These are phyloP conservation scores for Whalleya microplaca DNA, from an alignment of 2,329 filamentous ascomycete genomes.

Conservation along the genomic window DNA sequence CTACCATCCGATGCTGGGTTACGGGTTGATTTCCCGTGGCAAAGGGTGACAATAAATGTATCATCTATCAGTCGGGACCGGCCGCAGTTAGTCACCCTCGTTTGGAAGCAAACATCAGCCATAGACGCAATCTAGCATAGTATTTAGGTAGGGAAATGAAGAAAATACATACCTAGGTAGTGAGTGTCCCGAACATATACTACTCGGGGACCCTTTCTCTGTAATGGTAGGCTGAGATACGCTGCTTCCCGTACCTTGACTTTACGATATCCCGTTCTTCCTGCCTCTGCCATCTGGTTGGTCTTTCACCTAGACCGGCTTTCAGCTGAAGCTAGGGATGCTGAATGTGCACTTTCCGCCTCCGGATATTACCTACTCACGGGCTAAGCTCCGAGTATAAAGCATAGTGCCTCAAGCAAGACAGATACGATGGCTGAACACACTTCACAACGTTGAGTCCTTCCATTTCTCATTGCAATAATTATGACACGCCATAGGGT, in stretches of 20 bases:
- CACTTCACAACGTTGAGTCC: conserved; percentile 30
- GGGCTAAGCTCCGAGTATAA: conserved; percentile 24
- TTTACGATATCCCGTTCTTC: conserved; percentile 7
- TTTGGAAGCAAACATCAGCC: conserved; percentile 15
- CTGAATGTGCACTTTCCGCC: conserved; percentile 2
- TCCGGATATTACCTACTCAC: conserved; percentile 2
- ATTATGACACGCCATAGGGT: conserved; percentile 35
- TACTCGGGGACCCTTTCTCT: background rate
- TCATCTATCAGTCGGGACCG: conserved; percentile 1
- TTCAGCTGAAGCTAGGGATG: conserved; percentile 30
- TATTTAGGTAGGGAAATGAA: conserved; percentile 9
- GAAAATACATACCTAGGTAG: conserved; percentile 4
- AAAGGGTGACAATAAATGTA: conserved; percentile 14
- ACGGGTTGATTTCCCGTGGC: conserved; percentile 9
- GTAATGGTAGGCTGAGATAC: conserved; percentile 30
- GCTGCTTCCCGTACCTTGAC: conserved; percentile 17
- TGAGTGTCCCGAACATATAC: conserved; percentile 2
- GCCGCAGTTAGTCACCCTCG: conserved; percentile 7
- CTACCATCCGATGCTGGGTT: conserved; percentile 21
- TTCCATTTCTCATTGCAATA: conserved; percentile 19
- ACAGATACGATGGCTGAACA: conserved; percentile 26
- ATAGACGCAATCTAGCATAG: conserved; percentile 8
- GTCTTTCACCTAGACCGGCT: conserved; percentile 19
- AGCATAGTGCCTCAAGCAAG: conserved; percentile 8
- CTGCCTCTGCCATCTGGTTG: conserved; percentile 24